Percentiles rank a stretch among this genome's conserved stretches.
phyloP scores from a whole-genome alignment of 192 early-diverging fungal species.

The Rhizoclosmatium sp. region DNA sequence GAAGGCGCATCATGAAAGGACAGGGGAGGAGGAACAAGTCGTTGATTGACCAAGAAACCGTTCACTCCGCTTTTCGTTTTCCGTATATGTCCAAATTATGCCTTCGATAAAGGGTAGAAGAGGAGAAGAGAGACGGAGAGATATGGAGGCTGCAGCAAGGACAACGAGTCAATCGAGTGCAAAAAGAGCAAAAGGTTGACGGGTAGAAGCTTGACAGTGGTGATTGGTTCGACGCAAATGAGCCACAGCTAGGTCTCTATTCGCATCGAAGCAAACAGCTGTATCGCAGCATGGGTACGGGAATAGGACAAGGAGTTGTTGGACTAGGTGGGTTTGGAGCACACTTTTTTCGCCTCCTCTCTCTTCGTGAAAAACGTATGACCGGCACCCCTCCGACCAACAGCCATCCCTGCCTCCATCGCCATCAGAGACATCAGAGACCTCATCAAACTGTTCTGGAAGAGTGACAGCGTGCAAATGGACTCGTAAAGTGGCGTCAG shows the following conservation, averaged over 20 bases:
- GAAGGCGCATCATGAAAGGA: not conserved
- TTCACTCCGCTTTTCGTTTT: conserved; percentile 1
- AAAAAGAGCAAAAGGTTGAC: not conserved
- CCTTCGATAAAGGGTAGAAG: not conserved
- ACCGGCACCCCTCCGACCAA: not conserved
- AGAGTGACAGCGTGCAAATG: not conserved
- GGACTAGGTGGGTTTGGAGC: not conserved
- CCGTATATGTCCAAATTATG: not conserved
- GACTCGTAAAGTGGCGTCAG: too few relatives aligned
- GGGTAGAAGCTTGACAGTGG: not conserved
- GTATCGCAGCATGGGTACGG: too few relatives aligned
- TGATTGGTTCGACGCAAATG: too few relatives aligned
- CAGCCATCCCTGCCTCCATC: not conserved
- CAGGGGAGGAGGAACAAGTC: conserved; percentile 6
- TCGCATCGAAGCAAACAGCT: too few relatives aligned
- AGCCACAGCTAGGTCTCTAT: too few relatives aligned
- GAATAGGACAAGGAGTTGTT: too few relatives aligned
- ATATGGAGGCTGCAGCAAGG: not conserved
- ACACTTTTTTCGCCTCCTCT: not conserved
- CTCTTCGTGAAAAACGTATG: not conserved
- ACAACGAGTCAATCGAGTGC: not conserved
- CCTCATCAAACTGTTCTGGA: not conserved
- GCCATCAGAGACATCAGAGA: not conserved
- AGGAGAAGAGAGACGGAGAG: not conserved
- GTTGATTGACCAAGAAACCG: not conserved